A percentile compares a stretch with the other conserved stretches of the same genome.
Evolutionary conservation across 768 basidiomycete genomes (phyloP).

Genomic region (Amanita subjunquillea): DNA sequence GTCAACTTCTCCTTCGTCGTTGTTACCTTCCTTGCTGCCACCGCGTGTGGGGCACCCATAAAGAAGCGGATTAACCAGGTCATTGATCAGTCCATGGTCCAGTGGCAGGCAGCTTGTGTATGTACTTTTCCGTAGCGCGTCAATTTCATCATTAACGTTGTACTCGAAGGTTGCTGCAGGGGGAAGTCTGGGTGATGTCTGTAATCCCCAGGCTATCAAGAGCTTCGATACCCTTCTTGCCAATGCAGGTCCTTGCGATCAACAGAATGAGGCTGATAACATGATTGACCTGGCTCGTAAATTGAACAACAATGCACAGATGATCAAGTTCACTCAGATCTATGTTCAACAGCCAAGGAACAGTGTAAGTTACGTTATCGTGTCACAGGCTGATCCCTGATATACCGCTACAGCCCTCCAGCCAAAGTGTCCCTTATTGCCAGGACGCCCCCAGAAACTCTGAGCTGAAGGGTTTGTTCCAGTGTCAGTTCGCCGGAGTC

Average conservation of each 20-base stretch:
- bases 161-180: constrained; percentile 36
- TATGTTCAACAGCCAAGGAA: constrained; percentile 52
- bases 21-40: constrained; percentile 20
- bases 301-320: constrained; percentile 32
- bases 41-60: constrained; percentile 25
- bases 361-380: constrained; percentile 22
- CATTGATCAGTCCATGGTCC: constrained; percentile 26
- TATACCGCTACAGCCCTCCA: constrained; percentile 23
- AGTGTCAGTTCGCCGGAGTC: constrained; percentile 45
- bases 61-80: constrained; percentile 37
- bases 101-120: constrained; percentile 41
- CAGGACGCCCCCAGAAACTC: constrained; percentile 39
- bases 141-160: not conserved
- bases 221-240: constrained; percentile 54
- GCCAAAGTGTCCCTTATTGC: constrained; percentile 39
- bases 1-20: constrained; percentile 20
- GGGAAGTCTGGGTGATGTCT: constrained; percentile 32
- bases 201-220: constrained; percentile 45
- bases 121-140: constrained; percentile 10
- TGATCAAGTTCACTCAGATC: constrained; percentile 43
- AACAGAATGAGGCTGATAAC: constrained; percentile 44
- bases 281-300: constrained; percentile 37
- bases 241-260: constrained; percentile 40
- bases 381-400: not conserved
- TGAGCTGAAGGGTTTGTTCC: constrained; percentile 45